These are phyloP conservation scores for Hortiboletus rubellus DNA, from an alignment of 1,284 basidiomycete species.

Conservation along the genomic window DNA sequence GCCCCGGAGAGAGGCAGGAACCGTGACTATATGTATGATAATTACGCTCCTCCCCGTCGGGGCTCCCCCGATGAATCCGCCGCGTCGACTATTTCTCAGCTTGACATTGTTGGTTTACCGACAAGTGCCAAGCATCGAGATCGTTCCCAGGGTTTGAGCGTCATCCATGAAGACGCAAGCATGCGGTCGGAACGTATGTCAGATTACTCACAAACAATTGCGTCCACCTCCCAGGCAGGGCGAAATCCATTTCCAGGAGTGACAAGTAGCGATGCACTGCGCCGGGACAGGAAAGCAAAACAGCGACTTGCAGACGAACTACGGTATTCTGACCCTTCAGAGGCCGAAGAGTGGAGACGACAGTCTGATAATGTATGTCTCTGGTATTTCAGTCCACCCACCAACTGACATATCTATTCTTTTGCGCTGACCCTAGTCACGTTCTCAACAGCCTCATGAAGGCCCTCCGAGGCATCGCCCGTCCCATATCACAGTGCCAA, in stretches of 20 bases:
- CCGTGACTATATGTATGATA: slow-evolving; percentile 29
- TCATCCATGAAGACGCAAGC: slow-evolving; percentile 43
- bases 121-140: slow-evolving; percentile 23
- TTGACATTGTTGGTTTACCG: slow-evolving; percentile 41
- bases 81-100: slow-evolving; percentile 41
- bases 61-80: slow-evolving; percentile 33
- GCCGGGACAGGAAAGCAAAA: slow-evolving; percentile 21
- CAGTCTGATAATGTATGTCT: slow-evolving; percentile 30
- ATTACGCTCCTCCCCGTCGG: slow-evolving; percentile 22
- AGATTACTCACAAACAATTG: slow-evolving; percentile 26
- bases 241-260: slow-evolving; percentile 15
- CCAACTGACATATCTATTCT: slow-evolving; percentile 1
- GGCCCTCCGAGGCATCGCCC: slow-evolving; percentile 22
- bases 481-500: slow-evolving; percentile 25
- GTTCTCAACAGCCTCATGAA: slow-evolving; percentile 13
- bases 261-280: slow-evolving; percentile 22
- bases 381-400: not conserved
- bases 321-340: slow-evolving; percentile 39
- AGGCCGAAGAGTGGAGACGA: slow-evolving; percentile 40
- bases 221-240: slow-evolving; percentile 20
- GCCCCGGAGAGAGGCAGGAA: slow-evolving; percentile 22
- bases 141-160: slow-evolving; percentile 35
- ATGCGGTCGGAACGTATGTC: slow-evolving; percentile 30
- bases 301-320: slow-evolving; percentile 36
- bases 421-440: slow-evolving; percentile 18